Evolutionary conservation across 805 yeast genomes (phyloP), one percentile per base, ranked within the genome.

Genomic region (Starmerella bombicola): DNA sequence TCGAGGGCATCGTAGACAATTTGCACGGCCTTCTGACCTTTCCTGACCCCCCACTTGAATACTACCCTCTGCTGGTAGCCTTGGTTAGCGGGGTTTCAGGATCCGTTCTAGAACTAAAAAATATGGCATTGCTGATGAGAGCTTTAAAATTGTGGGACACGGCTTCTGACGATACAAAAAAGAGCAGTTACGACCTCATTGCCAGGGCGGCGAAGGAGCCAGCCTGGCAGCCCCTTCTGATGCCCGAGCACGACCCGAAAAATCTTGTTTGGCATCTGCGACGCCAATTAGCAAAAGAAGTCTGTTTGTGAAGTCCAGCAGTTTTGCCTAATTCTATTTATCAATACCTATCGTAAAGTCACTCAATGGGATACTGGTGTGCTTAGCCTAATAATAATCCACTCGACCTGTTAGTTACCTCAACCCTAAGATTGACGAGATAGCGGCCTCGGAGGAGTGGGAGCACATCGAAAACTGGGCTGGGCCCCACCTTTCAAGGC

Each of bases 21-120:
- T 28, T 44, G 13, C 30, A 29, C 4, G 41, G 38, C 3, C 39
- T 48, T 10, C 35, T 48, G 13, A 18, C 17, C n/a, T 35, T 43
- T 30, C 49, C 52, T 3, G 33, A 20, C 15, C 44, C 39, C 2
- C 44, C 42, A 1, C 9, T 39, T 10, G 43, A 45, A 38, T 46
- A 41, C 46, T 40, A 38, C 28, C 54, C 55, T 19, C 40, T 52
- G 33, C 37, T 52, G 1, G 48, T 49, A 2, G 51, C 49, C 10
- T 35, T 45, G 22, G 43, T 46, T 10, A 21, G 43, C 4, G 48
- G 61, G 5, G 33, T 33, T 5, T n/a, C 31, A 17, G 44, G 39
- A 12, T 34, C 31, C 13, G 30, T 28, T 3, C 18, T 42, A 7
- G 20, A 42, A 5, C 29, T 32, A 5, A 22, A 28, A 3, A 38